Evolutionary conservation across 495 filamentous ascomycete species (phyloP).

Genomic region (Penicillium egyptiacum): DNA sequence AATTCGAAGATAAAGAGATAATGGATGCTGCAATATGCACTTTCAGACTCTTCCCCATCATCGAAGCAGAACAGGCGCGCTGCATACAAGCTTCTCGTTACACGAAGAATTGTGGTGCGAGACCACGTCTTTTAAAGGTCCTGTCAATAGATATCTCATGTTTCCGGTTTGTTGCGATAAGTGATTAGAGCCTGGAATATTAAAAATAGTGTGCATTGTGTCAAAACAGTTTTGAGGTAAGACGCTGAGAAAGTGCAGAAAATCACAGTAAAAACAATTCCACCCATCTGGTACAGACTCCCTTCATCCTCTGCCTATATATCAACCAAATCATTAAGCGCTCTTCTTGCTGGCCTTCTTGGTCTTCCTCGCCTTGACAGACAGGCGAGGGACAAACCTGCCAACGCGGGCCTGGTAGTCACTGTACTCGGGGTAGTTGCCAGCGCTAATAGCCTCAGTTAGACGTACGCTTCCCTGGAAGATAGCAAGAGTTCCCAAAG

Average conservation of each 20-base stretch:
- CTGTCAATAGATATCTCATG: not conserved
- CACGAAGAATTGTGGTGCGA: not conserved
- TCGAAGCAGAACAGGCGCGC: constrained; percentile 4
- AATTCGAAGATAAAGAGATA: not conserved
- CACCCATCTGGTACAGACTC: constrained; percentile 3
- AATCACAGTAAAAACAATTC: not conserved
- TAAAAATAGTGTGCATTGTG: not conserved
- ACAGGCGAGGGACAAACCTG: constrained; percentile 72
- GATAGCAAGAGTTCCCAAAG: constrained; percentile 65
- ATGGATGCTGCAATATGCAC: not conserved
- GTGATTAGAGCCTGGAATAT: not conserved
- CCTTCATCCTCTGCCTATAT: constrained; percentile 7
- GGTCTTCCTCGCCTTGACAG: constrained; percentile 40
- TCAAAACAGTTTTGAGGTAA: not conserved
- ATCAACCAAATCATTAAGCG: constrained; percentile 17
- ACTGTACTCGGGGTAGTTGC: constrained; percentile 86
- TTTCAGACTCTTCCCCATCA: not conserved
- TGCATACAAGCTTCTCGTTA: constrained; percentile 8
- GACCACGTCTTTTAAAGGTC: not conserved
- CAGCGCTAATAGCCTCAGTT: constrained; percentile 74
- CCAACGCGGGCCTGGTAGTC: constrained; percentile 82
- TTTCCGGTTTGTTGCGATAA: not conserved
- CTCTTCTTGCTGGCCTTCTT: constrained; percentile 30
- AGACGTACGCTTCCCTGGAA: constrained; percentile 89
- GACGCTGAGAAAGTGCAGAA: not conserved